These are phyloP conservation scores for Geosmithia putterillii DNA, from an alignment of 2,329 filamentous ascomycete species.

Conservation along the genomic window DNA sequence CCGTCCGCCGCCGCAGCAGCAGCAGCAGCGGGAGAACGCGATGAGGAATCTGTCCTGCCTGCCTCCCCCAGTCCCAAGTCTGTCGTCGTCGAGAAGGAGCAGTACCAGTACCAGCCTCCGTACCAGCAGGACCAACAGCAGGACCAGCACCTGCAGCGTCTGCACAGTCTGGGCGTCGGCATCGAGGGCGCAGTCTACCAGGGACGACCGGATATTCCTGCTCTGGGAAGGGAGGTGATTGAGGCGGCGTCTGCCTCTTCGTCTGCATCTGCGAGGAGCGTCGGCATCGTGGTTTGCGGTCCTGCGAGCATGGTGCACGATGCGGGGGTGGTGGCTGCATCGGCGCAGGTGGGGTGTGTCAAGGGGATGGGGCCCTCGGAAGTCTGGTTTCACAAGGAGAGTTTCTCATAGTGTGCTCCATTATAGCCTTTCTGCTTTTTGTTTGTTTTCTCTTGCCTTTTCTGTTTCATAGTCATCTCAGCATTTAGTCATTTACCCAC, in stretches of 20 bases:
- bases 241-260: no score
- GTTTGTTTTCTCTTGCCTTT: not conserved
- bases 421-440: not conserved
- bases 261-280: slow-evolving; percentile 3
- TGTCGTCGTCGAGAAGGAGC: no score
- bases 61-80: no score
- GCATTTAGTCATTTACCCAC: no score
- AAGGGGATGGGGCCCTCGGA: slow-evolving; percentile 6
- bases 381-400: slow-evolving; percentile 12
- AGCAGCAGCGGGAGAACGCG: no score
- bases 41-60: no score
- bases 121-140: no score
- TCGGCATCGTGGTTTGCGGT: slow-evolving; percentile 11
- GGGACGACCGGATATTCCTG: slow-evolving; percentile 8
- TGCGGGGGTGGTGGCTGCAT: slow-evolving; percentile 7
- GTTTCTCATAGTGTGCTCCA: slow-evolving; percentile 8
- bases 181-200: slow-evolving; percentile 2
- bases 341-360: slow-evolving; percentile 8
- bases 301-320: slow-evolving; percentile 11
- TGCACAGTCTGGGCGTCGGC: not conserved
- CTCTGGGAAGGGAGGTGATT: slow-evolving; percentile 3
- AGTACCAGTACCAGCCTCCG: no score
- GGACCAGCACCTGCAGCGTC: no score
- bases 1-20: no score
- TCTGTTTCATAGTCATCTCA: no score